These are phyloP conservation scores for Athelia psychrophila DNA, from an alignment of 1,284 basidiomycete species.

Conservation along the genomic window DNA sequence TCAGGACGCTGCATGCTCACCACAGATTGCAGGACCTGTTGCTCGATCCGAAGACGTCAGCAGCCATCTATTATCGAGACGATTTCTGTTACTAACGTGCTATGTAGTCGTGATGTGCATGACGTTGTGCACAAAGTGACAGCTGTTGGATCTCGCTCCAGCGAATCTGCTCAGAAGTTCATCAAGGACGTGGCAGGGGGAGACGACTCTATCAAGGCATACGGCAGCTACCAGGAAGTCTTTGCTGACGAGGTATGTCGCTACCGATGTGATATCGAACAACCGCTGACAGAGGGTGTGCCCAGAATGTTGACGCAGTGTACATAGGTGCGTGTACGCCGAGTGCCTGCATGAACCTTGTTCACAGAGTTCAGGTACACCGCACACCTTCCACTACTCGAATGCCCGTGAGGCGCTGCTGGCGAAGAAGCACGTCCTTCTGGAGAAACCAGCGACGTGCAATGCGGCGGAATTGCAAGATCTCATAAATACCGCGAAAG, in stretches of 20 bases:
- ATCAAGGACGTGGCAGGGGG: slow-evolving; percentile 51
- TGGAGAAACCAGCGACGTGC: slow-evolving; percentile 78
- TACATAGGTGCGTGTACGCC: slow-evolving; percentile 60
- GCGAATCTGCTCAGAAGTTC: slow-evolving; percentile 71
- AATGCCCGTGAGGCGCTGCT: slow-evolving; percentile 77
- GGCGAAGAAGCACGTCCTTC: slow-evolving; percentile 83
- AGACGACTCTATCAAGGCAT: slow-evolving; percentile 59
- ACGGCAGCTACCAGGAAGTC: slow-evolving; percentile 77
- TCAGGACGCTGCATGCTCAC: neutral
- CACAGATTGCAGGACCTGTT: slow-evolving; percentile 39
- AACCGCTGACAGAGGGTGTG: slow-evolving; percentile 1
- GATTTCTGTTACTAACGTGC: neutral
- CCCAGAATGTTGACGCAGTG: slow-evolving; percentile 72
- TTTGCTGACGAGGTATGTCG: slow-evolving; percentile 62
- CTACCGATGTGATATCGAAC: slow-evolving; percentile 8
- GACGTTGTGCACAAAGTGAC: slow-evolving; percentile 78
- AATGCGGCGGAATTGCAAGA: slow-evolving; percentile 66
- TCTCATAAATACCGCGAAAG: slow-evolving; percentile 70
- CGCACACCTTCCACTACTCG: slow-evolving; percentile 82
- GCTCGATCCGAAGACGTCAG: slow-evolving; percentile 48
- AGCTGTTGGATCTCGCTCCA: slow-evolving; percentile 78
- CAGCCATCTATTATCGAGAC: neutral
- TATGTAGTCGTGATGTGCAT: slow-evolving; percentile 55
- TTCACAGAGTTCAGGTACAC: slow-evolving; percentile 63
- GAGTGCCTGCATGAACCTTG: slow-evolving; percentile 7